A percentile compares a stretch with the other conserved stretches of the same genome.
Evolutionary conservation across 805 yeast genomes (phyloP).

Genomic region (Metschnikowia rubicola): DNA sequence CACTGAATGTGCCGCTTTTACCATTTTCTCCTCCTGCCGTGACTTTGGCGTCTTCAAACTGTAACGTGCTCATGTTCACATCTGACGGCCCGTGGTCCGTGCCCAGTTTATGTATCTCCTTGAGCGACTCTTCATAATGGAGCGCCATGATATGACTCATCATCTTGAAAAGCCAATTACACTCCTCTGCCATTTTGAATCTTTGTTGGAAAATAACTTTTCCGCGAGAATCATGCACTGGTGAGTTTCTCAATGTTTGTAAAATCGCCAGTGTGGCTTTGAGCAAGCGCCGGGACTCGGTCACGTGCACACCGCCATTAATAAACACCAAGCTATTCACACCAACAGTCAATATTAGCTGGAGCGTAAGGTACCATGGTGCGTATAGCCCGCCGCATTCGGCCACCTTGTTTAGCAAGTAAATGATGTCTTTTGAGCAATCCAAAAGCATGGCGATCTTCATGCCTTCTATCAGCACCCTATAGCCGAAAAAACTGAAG

Average conservation of each 20-base stretch:
- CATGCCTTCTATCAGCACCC: slow-evolving; percentile 29
- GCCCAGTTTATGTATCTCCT: slow-evolving; percentile 39
- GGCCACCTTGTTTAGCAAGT: slow-evolving; percentile 27
- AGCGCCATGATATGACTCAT: slow-evolving; percentile 49
- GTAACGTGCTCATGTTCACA: slow-evolving; percentile 39
- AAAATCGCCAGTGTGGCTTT: slow-evolving; percentile 25
- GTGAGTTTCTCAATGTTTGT: slow-evolving; percentile 23
- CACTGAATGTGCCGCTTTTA: too few species aligned
- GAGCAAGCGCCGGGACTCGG: slow-evolving; percentile 24
- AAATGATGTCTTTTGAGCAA: slow-evolving; percentile 28
- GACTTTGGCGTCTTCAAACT: slow-evolving; percentile 26
- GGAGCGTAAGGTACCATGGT: slow-evolving; percentile 54
- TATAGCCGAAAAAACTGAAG: slow-evolving; percentile 33
- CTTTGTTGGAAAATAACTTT: slow-evolving; percentile 29
- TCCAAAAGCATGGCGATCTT: slow-evolving; percentile 28
- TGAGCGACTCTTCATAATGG: slow-evolving; percentile 40
- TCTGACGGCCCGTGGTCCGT: slow-evolving; percentile 51
- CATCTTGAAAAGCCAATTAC: slow-evolving; percentile 60
- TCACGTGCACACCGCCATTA: slow-evolving; percentile 36
- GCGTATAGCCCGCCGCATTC: slow-evolving; percentile 27
- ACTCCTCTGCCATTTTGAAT: slow-evolving; percentile 54
- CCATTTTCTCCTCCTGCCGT: too few species aligned
- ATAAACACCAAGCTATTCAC: slow-evolving; percentile 39
- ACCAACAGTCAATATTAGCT: slow-evolving; percentile 44
- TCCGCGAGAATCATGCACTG: slow-evolving; percentile 31